Percentiles rank a stretch among this genome's conserved stretches.
These are phyloP conservation scores for Heliocybe sulcata DNA, from an alignment of 1,284 basidiomycete genomes.

Conservation along the genomic window DNA sequence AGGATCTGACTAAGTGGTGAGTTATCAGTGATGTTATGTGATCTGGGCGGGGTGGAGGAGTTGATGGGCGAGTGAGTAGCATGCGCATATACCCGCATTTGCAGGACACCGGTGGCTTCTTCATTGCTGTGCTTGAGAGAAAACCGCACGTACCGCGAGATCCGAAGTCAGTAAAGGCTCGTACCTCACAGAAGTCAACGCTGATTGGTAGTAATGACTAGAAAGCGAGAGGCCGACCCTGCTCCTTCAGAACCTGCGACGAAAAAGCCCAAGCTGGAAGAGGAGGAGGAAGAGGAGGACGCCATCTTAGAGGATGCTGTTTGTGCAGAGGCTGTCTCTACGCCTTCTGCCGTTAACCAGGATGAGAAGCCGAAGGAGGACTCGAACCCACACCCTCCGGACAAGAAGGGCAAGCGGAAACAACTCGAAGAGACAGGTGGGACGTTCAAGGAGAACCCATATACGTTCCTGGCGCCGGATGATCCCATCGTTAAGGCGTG, in stretches of 20 bases:
- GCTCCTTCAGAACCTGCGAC: neutral
- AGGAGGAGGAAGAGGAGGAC: conserved; percentile 12
- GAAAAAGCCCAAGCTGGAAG: conserved; percentile 3
- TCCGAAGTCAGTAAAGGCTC: conserved; percentile 15
- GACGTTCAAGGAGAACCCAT: conserved; percentile 87
- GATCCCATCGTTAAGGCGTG: conserved; percentile 67
- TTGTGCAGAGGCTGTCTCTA: conserved; percentile 9
- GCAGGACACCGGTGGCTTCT: conserved; percentile 98
- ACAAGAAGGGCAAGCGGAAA: conserved; percentile 15
- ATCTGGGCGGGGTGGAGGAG: too few relatives aligned
- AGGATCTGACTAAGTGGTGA: conserved; percentile 68
- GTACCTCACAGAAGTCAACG: neutral
- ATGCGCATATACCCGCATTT: conserved; percentile 91
- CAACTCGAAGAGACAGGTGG: conserved; percentile 26
- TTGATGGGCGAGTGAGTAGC: too few relatives aligned
- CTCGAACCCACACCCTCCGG: neutral
- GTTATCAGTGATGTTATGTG: too few relatives aligned
- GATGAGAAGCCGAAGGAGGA: conserved; percentile 11
- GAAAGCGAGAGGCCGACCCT: neutral
- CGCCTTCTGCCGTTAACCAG: conserved; percentile 6
- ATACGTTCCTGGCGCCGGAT: conserved; percentile 68
- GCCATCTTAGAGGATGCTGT: conserved; percentile 6
- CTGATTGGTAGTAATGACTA: neutral
- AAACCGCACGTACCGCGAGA: conserved; percentile 12
- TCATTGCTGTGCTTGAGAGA: conserved; percentile 83